phyloP scores from a whole-genome alignment of 345 rosid species.

The Bretschneidera sinensis region DNA sequence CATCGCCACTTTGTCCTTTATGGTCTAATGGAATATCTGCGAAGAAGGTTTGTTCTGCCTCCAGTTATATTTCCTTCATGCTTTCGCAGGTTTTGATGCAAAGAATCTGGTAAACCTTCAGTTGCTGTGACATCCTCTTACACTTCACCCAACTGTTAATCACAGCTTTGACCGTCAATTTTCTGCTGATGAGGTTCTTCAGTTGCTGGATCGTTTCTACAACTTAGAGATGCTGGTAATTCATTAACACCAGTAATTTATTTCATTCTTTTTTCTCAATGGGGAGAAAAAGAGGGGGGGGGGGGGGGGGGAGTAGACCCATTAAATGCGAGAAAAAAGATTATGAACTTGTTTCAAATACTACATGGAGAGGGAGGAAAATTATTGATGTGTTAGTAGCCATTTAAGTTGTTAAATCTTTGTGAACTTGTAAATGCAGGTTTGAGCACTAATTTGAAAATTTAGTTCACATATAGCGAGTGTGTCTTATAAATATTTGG shows the following conservation, averaged over 20 bases:
- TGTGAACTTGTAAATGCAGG: background rate
- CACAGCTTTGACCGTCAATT: slow-evolving; percentile 76
- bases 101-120: too few species aligned
- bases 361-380: background rate
- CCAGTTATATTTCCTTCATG: slow-evolving; percentile 1
- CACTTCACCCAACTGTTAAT: slow-evolving; percentile 11
- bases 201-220: slow-evolving; percentile 87
- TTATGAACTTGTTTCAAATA: background rate
- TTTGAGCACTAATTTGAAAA: too few species aligned
- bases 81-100: background rate
- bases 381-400: background rate
- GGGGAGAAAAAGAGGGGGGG: too few species aligned
- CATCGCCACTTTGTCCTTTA: slow-evolving; percentile 92
- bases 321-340: background rate
- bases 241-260: background rate
- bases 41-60: slow-evolving; percentile 57
- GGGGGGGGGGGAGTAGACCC: too few species aligned
- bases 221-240: slow-evolving; percentile 94
- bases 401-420: background rate
- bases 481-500: too few species aligned
- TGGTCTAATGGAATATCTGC: slow-evolving; percentile 88
- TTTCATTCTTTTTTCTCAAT: too few species aligned
- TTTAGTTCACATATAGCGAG: too few species aligned
- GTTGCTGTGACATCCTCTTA: background rate
- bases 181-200: slow-evolving; percentile 88